Evolutionary conservation across 257 asterid genomes (phyloP).

Genomic region (Salvia splendens): DNA sequence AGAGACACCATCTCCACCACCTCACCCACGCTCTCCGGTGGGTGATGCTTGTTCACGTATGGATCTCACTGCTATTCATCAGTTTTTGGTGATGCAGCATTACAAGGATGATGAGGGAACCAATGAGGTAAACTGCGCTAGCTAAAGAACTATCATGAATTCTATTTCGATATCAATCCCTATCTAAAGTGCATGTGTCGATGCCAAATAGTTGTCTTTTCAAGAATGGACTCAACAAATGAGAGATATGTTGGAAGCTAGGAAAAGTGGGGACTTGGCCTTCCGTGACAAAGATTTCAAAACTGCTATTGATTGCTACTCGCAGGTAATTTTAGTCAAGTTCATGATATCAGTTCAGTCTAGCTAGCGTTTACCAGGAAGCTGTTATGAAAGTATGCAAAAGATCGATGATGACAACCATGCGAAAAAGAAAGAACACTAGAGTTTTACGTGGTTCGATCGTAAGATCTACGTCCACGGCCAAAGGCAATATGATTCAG

Average conservation of each 20-base stretch:
- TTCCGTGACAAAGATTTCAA: slow-evolving; percentile 96
- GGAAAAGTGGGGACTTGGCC: slow-evolving; percentile 94
- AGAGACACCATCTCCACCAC: slow-evolving; percentile 88
- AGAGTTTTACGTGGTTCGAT: no score
- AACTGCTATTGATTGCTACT: slow-evolving; percentile 83
- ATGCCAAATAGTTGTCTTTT: slow-evolving; percentile 69
- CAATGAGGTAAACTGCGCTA: slow-evolving; percentile 67
- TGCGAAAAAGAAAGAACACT: background rate
- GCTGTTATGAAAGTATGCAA: no score
- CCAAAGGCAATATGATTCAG: no score
- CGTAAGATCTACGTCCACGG: no score
- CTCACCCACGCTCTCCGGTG: slow-evolving; percentile 91
- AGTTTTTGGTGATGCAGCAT: slow-evolving; percentile 83
- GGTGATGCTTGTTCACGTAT: slow-evolving; percentile 93
- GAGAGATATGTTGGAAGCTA: slow-evolving; percentile 93
- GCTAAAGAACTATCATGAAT: slow-evolving; percentile 20
- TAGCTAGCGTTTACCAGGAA: background rate
- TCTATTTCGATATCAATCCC: slow-evolving; percentile 23
- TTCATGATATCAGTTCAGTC: slow-evolving; percentile 2
- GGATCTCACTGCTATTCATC: slow-evolving; percentile 99
- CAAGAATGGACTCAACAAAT: slow-evolving; percentile 99
- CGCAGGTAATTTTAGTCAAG: slow-evolving; percentile 55
- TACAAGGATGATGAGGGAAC: slow-evolving; percentile 94
- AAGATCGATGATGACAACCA: no score
- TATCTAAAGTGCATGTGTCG: slow-evolving; percentile 28